These are phyloP conservation scores for Blakeslea trispora DNA, from an alignment of 371 early-diverging fungal species.

Conservation along the genomic window DNA sequence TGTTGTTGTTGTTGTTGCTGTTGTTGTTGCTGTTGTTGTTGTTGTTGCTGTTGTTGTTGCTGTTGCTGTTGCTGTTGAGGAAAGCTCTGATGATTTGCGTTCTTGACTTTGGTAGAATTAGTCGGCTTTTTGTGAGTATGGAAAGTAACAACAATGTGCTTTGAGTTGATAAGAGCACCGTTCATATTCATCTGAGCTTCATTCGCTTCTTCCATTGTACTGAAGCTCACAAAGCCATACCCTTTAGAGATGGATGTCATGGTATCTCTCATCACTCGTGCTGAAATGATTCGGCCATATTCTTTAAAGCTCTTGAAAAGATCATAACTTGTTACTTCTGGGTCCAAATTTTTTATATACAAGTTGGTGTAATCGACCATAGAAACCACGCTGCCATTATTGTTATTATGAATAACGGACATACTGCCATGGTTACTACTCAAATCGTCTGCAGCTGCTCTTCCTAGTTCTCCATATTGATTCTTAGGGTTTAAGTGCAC, in stretches of 20 bases:
- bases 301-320: conserved; percentile 39
- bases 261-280: conserved; percentile 82
- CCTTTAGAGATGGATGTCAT: conserved; percentile 80
- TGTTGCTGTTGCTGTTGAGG: conserved; percentile 8
- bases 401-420: background rate
- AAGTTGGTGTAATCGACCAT: conserved; percentile 44
- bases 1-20: conserved; percentile 9
- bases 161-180: conserved; percentile 29
- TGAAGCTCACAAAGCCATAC: conserved; percentile 78
- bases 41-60: conserved; percentile 6
- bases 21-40: too few species aligned
- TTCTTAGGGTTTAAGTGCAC: conserved; percentile 14
- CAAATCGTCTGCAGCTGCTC: too few species aligned
- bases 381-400: conserved; percentile 5
- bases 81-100: background rate
- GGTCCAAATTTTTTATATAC: conserved; percentile 53
- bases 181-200: conserved; percentile 44
- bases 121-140: conserved; percentile 47
- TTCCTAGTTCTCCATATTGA: background rate
- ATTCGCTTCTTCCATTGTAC: conserved; percentile 38
- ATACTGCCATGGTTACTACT: background rate
- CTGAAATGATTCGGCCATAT: conserved; percentile 50
- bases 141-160: conserved; percentile 40
- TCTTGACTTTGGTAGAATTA: background rate
- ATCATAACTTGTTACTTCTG: conserved; percentile 43